These are phyloP conservation scores for Coniochaeta ligniaria DNA, from an alignment of 2,329 filamentous ascomycete species.

Conservation along the genomic window DNA sequence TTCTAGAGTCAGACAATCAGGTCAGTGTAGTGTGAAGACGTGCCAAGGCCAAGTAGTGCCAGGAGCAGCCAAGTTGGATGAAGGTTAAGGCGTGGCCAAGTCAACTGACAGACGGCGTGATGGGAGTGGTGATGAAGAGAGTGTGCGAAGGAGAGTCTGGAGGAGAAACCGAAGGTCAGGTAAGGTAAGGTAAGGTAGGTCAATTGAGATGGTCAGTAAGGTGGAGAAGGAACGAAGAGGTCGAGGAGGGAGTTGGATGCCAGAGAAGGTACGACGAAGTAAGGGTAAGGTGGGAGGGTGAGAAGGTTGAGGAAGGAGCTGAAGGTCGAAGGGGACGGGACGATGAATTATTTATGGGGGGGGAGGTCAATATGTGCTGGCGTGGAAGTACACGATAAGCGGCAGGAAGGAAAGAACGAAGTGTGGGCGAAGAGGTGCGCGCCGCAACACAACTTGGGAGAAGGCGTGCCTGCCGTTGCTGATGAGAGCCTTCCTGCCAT, in stretches of 20 bases:
- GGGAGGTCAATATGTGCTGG: neutral
- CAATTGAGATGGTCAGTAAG: neutral
- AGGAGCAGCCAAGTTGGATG: neutral
- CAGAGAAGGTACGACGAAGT: neutral
- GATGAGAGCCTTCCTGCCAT: conserved; percentile 1
- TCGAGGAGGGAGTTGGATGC: neutral
- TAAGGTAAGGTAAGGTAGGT: neutral
- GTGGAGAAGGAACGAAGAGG: neutral
- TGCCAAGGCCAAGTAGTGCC: neutral
- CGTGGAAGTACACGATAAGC: conserved; percentile 1
- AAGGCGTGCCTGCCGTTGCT: neutral
- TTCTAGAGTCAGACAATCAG: neutral
- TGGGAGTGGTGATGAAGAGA: neutral
- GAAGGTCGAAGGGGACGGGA: neutral
- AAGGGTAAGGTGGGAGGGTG: neutral
- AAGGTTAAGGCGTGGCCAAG: neutral
- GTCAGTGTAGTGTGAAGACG: neutral
- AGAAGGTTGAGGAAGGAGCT: neutral
- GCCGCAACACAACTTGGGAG: neutral
- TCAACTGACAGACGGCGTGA: neutral
- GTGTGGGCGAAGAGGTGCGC: neutral
- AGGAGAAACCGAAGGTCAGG: neutral
- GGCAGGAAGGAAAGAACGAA: conserved; percentile 1
- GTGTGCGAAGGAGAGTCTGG: neutral
- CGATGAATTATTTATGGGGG: neutral